These are phyloP conservation scores for Jasminum sambac DNA, from an alignment of 257 asterid genomes.

Conservation along the genomic window DNA sequence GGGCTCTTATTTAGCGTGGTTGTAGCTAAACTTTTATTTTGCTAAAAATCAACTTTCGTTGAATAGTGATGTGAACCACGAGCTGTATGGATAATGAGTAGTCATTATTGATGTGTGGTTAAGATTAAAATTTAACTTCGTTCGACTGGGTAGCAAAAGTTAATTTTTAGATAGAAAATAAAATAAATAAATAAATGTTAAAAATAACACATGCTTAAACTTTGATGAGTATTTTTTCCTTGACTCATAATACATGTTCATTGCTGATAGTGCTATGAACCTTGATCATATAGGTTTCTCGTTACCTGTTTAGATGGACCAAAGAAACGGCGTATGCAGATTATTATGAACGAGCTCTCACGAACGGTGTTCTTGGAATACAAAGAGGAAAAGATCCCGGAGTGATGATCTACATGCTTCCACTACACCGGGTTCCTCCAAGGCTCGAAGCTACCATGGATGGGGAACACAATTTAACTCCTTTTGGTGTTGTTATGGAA, in stretches of 20 bases:
- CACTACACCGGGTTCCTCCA: conserved; percentile 74
- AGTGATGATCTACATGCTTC: conserved; percentile 95
- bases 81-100: too few relatives aligned
- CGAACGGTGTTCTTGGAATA: conserved; percentile 86
- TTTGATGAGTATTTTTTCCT: background rate
- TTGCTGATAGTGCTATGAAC: conserved; percentile 12
- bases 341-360: conserved; percentile 83
- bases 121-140: too few relatives aligned
- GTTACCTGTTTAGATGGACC: conserved; percentile 85
- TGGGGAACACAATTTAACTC: conserved; percentile 91
- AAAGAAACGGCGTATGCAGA: conserved; percentile 85
- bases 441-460: conserved; percentile 72
- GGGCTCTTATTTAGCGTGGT: background rate
- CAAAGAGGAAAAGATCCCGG: conserved; percentile 94
- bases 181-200: too few relatives aligned
- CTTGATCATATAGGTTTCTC: conserved; percentile 65
- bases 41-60: too few relatives aligned
- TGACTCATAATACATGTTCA: background rate
- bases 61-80: too few relatives aligned
- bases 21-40: too few relatives aligned
- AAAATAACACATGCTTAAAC: too few relatives aligned
- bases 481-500: conserved; percentile 98
- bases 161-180: too few relatives aligned
- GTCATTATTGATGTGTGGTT: too few relatives aligned
- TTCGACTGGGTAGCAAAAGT: too few relatives aligned